Evolutionary conservation across 2,329 filamentous ascomycete species (phyloP).

Genomic region (Colletotrichum sp.): DNA sequence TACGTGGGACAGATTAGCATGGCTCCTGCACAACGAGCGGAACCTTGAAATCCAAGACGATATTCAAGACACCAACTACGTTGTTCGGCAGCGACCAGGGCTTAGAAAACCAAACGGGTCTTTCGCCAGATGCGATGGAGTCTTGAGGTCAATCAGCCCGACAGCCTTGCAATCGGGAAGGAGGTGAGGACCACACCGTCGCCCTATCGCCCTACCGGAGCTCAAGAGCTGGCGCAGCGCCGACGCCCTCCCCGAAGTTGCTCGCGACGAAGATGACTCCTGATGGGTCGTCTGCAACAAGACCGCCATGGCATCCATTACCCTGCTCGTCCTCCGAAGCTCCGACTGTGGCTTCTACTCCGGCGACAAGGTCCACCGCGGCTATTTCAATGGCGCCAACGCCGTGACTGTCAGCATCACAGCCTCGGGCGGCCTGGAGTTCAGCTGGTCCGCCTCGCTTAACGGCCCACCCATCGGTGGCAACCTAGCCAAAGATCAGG

Average conservation of each 20-base stretch:
- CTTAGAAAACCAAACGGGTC: neutral
- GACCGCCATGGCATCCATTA: conserved; percentile 56
- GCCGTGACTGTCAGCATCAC: conserved; percentile 62
- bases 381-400: conserved; percentile 67
- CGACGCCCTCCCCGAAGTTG: conserved; percentile 74
- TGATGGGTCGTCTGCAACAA: conserved; percentile 68
- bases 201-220: conserved; percentile 55
- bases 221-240: conserved; percentile 72
- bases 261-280: conserved; percentile 69
- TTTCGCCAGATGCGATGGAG: neutral
- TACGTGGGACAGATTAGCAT: neutral
- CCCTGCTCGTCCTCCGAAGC: neutral
- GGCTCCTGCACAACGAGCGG: neutral
- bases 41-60: neutral
- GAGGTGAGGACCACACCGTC: conserved; percentile 29
- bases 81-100: neutral
- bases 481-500: neutral
- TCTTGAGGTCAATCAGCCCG: neutral
- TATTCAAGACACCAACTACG: neutral
- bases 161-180: neutral
- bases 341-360: conserved; percentile 57
- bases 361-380: too few species aligned
- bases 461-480: conserved; percentile 68
- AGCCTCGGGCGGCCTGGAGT: conserved; percentile 72
- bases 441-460: conserved; percentile 71